phyloP scores from a whole-genome alignment of 441 rosid species.

The Gossypium davidsonii region DNA sequence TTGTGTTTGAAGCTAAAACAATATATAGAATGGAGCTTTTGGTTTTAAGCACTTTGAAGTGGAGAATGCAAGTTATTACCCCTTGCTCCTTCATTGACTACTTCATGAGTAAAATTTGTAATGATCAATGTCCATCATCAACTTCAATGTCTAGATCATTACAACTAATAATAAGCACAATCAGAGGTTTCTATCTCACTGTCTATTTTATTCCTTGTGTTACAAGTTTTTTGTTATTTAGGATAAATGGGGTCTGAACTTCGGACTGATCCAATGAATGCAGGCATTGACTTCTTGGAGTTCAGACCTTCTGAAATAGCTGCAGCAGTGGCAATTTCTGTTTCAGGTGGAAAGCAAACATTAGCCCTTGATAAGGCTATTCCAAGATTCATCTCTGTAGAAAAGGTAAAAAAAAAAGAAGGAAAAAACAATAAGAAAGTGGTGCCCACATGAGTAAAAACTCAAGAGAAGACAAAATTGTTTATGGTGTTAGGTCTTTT shows the following conservation, averaged over 20 bases:
- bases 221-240: background rate
- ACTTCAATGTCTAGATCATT: conserved; percentile 32
- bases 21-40: conserved; percentile 60
- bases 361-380: conserved; percentile 28
- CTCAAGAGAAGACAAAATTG: conserved; percentile 20
- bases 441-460: conserved; percentile 16
- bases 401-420: conserved; percentile 30
- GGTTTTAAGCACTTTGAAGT: conserved; percentile 41
- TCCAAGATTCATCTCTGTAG: conserved; percentile 29
- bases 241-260: background rate
- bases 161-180: conserved; percentile 37
- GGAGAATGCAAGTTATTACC: conserved; percentile 51
- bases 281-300: conserved; percentile 63
- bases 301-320: conserved; percentile 65
- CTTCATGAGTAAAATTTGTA: conserved; percentile 33
- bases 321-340: conserved; percentile 59
- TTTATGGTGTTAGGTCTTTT: background rate
- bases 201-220: background rate
- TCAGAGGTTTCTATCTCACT: conserved; percentile 31
- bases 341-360: conserved; percentile 32
- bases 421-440: background rate
- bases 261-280: conserved; percentile 22
- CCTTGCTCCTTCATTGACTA: conserved; percentile 54
- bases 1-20: conserved; percentile 50
- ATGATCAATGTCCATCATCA: conserved; percentile 25